Conservation (phyloP, 106 monocot species). For the Vanilla planifolia region DNA sequence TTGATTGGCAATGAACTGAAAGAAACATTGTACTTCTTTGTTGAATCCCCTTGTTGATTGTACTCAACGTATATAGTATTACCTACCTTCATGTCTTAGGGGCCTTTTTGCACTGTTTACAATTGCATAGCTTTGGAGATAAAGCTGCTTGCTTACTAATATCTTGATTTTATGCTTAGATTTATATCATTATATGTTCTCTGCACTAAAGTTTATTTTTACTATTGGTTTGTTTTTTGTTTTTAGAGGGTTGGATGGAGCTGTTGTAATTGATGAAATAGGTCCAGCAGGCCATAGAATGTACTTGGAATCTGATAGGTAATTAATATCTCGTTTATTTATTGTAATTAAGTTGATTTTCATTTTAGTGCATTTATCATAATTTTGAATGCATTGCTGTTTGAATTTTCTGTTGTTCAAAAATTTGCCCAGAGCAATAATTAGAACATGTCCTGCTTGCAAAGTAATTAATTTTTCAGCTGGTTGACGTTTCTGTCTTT, state of each 20-base stretch:
- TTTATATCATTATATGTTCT: background rate
- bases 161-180: background rate
- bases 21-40: no score
- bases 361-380: background rate
- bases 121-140: no score
- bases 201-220: background rate
- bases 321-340: background rate
- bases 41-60: no score
- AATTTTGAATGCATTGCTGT: background rate
- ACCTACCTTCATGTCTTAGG: no score
- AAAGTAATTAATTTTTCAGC: background rate
- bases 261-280: slow-evolving; percentile 1
- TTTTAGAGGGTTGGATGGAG: slow-evolving; percentile 1
- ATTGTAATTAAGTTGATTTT: background rate
- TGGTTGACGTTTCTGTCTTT: background rate
- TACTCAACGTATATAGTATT: no score
- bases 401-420: background rate
- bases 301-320: slow-evolving; percentile 7
- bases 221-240: background rate
- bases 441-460: background rate
- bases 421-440: background rate
- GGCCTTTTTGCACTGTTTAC: no score
- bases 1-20: no score
- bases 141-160: slow-evolving; percentile 3
- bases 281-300: slow-evolving; percentile 3